Conservation (phyloP, 345 rosid species). For the Rhizophora mangle region DNA sequence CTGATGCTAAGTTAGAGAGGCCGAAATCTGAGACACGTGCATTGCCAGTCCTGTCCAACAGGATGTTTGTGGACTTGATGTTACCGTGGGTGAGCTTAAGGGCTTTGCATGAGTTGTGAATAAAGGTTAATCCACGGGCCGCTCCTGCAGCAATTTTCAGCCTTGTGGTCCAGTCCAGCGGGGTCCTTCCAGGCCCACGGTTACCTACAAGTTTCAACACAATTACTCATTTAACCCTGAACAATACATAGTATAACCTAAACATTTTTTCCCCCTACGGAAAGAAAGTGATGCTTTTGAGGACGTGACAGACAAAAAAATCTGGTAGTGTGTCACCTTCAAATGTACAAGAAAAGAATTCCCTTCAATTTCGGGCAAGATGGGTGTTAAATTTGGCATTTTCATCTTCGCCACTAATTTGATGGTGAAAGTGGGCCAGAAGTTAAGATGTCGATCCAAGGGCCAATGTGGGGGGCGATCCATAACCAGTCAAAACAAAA, state of each 20-base stretch:
- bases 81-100: conserved; percentile 79
- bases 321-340: neutral
- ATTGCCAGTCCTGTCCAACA: conserved; percentile 57
- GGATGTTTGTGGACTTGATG: conserved; percentile 80
- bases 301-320: neutral
- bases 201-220: conserved; percentile 45
- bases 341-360: neutral
- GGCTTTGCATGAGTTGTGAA: conserved; percentile 69
- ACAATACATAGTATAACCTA: too few species aligned
- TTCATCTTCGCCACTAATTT: neutral
- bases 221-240: neutral
- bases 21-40: conserved; percentile 74
- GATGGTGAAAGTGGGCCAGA: too few species aligned
- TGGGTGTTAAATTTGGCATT: neutral
- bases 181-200: conserved; percentile 86
- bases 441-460: too few species aligned
- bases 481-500: neutral
- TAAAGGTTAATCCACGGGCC: conserved; percentile 71
- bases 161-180: conserved; percentile 84
- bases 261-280: too few species aligned
- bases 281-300: too few species aligned
- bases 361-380: neutral
- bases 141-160: conserved; percentile 78
- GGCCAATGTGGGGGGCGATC: neutral
- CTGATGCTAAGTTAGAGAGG: conserved; percentile 48